Evolutionary conservation across 768 basidiomycete species (phyloP), one percentile per base, ranked within the genome.

Genomic region (Daedaleopsis sinensis): DNA sequence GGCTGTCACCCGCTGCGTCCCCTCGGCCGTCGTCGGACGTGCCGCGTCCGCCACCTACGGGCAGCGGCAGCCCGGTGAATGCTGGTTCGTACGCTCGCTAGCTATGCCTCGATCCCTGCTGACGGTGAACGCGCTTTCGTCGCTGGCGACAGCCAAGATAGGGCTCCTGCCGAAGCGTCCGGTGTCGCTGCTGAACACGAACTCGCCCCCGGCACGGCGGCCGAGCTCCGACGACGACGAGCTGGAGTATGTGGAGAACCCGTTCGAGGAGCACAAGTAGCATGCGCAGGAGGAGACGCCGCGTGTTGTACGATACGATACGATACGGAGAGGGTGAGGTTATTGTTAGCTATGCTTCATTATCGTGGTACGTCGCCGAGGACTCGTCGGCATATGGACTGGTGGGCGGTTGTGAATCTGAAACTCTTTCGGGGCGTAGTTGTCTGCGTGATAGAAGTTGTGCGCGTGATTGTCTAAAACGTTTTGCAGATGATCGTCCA

Each of bases 161-260:
- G 90, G 90, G 23, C 72, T 92, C 24, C 76, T 91, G 19, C 90
- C 90, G 5, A 91, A 90, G 73, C 83, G 86, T 0, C 89, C 90
- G 7, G 90, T 92, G 15, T 86, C 88, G 9, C 78, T 89, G 37
- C 69, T 78, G 19, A 69, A 67, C 62, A 62, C 69, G 42, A 65
- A 70, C 58, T 59, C 72, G 3, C 68, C 80, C 19, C 78, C 74
- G 48, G 70, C 75, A 11, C 70, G 68, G 32, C 46, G 37, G 52
- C 63, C 50, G 58, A 66, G 46, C 52, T n/a, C n/a, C n/a, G 73
- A 79, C 24, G 76, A 80, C 8, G 85, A 86, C 57, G 86, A 83
- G n/a, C 68, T 89, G 65, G 89, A 90, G 72, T 91, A 89, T 71
- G 80, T 82, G 4, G 88, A 90, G 79, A 90, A 85, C 66, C 89